These are phyloP conservation scores for Rubus parviflorus DNA, from an alignment of 306 rosid species.

Conservation along the genomic window DNA sequence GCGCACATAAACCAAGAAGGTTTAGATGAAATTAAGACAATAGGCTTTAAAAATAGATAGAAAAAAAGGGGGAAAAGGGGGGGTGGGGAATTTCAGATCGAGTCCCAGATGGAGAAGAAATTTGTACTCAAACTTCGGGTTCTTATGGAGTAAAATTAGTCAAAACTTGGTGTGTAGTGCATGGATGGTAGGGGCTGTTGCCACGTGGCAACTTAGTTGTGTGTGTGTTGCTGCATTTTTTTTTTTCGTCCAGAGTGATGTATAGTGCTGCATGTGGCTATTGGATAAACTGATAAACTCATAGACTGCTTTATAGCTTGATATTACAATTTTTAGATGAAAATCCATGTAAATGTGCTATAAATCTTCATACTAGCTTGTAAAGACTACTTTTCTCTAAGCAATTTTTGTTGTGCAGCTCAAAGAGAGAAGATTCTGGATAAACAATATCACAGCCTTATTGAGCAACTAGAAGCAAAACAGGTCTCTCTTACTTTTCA, in stretches of 20 bases:
- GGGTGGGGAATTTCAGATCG: neutral
- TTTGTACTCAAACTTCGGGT: neutral
- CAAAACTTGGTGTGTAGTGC: neutral
- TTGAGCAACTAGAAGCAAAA: slow-evolving; percentile 82
- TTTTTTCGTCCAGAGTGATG: neutral
- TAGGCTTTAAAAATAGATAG: neutral
- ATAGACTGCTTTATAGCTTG: neutral
- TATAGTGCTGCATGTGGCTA: slow-evolving; percentile 6
- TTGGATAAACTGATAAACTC: neutral
- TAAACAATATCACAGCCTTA: slow-evolving; percentile 81
- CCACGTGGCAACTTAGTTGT: neutral
- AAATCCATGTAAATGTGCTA: neutral
- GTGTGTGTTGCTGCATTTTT: neutral
- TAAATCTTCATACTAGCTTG: neutral
- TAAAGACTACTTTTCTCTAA: neutral
- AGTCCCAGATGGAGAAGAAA: neutral
- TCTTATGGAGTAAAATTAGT: neutral
- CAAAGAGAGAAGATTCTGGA: slow-evolving; percentile 90
- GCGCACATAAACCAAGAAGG: neutral
- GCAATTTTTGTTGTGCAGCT: slow-evolving; percentile 47
- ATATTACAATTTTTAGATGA: neutral
- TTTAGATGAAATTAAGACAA: neutral
- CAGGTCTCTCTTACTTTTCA: slow-evolving; percentile 47
- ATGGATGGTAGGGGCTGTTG: neutral
- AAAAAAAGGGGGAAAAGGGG: neutral